phyloP scores from a whole-genome alignment of 2,329 filamentous ascomycete genomes.

The Cytospora schulzeri region DNA sequence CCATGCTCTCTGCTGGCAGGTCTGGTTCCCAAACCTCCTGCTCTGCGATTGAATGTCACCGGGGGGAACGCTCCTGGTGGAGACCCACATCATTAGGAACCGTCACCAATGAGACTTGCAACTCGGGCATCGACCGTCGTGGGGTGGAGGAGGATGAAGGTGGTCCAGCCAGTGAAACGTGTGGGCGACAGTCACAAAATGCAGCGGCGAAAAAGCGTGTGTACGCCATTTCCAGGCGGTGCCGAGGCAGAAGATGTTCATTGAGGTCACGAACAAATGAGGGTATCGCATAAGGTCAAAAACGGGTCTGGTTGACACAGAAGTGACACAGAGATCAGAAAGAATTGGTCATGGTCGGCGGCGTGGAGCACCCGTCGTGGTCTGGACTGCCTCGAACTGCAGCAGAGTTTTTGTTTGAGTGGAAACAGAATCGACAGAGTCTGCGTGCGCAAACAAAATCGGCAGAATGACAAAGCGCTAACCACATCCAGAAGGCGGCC shows the following conservation, averaged over 20 bases:
- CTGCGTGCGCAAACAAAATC: not conserved
- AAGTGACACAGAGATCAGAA: not conserved
- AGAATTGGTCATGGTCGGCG: not conserved
- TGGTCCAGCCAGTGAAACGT: not conserved
- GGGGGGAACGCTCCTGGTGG: not conserved
- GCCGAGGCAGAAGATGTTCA: not conserved
- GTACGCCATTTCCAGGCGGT: not conserved
- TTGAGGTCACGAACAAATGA: not conserved
- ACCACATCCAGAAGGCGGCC: constrained; percentile 5
- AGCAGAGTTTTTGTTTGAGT: not conserved
- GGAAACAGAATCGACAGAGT: not conserved
- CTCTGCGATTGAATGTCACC: no score
- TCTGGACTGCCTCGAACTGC: not conserved
- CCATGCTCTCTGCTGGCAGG: no score
- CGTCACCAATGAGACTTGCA: not conserved
- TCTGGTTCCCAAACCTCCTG: no score
- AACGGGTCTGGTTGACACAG: not conserved
- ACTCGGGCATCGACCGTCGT: not conserved
- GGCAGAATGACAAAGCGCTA: not conserved
- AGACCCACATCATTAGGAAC: not conserved
- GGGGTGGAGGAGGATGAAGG: not conserved
- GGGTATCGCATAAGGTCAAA: not conserved
- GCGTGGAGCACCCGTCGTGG: not conserved
- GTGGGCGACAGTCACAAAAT: not conserved
- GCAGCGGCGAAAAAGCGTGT: not conserved